A percentile compares a stretch with the other conserved stretches of the same genome.
phyloP scores from a whole-genome alignment of 1,284 basidiomycete species.

The Leucoagaricus sp. region DNA sequence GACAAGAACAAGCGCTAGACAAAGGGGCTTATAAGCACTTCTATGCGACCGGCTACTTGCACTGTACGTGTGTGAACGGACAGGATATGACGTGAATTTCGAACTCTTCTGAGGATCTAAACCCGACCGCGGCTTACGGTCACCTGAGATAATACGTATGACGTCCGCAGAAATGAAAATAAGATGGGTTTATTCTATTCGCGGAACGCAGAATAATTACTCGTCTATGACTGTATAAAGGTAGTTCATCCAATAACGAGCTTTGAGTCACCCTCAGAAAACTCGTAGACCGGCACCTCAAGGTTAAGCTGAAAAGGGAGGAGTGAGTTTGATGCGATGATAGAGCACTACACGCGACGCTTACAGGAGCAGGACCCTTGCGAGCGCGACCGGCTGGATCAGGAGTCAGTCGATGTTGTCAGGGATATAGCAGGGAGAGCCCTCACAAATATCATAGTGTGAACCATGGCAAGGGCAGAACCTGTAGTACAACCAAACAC shows the following conservation, averaged over 20 bases:
- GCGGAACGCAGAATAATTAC: conserved; percentile 11
- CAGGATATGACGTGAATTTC: neutral
- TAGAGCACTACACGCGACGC: conserved; percentile 22
- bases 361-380: conserved; percentile 91
- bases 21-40: neutral
- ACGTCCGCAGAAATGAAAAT: neutral
- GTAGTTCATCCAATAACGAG: conserved; percentile 82
- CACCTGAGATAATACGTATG: conserved; percentile 1
- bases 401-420: conserved; percentile 17
- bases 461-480: conserved; percentile 99
- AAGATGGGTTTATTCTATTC: conserved; percentile 18
- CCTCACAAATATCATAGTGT: conserved; percentile 90
- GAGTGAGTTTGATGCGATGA: neutral
- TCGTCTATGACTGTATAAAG: conserved; percentile 14
- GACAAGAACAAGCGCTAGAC: neutral
- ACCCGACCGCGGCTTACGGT: neutral
- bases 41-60: neutral
- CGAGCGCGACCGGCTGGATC: conserved; percentile 84
- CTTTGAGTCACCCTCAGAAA: conserved; percentile 88
- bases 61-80: neutral
- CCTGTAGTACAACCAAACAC: conserved; percentile 38
- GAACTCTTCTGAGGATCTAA: neutral
- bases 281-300: conserved; percentile 86
- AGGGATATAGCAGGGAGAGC: conserved; percentile 9
- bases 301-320: conserved; percentile 74